These are phyloP conservation scores for Penicillium flavigenum DNA, from an alignment of 495 filamentous ascomycete genomes.

Conservation along the genomic window DNA sequence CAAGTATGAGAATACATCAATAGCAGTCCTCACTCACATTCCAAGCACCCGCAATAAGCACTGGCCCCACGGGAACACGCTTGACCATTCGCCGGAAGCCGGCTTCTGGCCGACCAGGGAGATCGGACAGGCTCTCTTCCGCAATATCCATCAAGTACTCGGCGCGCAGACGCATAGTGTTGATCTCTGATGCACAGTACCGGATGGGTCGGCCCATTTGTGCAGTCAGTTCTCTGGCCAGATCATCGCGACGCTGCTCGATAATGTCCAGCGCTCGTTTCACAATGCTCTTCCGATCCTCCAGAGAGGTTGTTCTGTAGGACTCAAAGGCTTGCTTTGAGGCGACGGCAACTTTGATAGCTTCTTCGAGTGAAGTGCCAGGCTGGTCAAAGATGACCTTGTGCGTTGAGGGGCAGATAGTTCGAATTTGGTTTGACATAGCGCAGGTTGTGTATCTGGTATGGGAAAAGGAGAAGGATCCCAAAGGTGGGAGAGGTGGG, in stretches of 20 bases:
- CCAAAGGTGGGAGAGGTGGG: conserved; percentile 7
- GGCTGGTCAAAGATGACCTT: conserved; percentile 77
- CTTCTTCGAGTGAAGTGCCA: conserved; percentile 66
- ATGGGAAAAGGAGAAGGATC: background rate
- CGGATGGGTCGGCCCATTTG: conserved; percentile 95
- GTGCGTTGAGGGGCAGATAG: conserved; percentile 84
- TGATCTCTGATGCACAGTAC: conserved; percentile 78
- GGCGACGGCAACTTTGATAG: conserved; percentile 61
- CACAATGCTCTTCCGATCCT: conserved; percentile 73
- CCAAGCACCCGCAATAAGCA: conserved; percentile 89
- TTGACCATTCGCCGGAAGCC: conserved; percentile 88
- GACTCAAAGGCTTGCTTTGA: conserved; percentile 70
- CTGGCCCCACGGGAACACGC: conserved; percentile 80
- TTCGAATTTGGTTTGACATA: conserved; percentile 84
- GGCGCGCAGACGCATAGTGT: conserved; percentile 76
- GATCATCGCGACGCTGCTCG: conserved; percentile 65
- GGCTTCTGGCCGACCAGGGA: conserved; percentile 75
- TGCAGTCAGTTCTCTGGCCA: conserved; percentile 78
- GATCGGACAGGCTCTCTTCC: conserved; percentile 58
- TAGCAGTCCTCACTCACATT: conserved; percentile 61
- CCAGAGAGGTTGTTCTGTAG: conserved; percentile 62
- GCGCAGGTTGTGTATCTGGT: conserved; percentile 16
- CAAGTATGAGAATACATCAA: conserved; percentile 9
- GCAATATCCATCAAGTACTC: conserved; percentile 84
- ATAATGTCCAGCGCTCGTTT: conserved; percentile 73